phyloP scores from a whole-genome alignment of 129 eudicot genomes.

The Glebionis coronaria region DNA sequence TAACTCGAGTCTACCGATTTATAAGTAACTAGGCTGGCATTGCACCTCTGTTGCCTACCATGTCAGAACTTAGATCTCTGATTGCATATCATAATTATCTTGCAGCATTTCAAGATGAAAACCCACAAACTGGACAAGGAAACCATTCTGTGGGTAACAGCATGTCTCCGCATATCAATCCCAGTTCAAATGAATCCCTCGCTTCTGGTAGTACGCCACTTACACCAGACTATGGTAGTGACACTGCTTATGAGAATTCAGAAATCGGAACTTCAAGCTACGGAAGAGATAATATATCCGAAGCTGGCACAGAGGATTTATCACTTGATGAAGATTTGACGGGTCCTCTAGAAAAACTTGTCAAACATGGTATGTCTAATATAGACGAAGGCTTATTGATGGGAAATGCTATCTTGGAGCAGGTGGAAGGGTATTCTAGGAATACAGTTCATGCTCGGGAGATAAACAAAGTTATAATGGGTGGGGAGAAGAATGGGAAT shows the following conservation, averaged over 20 bases:
- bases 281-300: slow-evolving; percentile 86
- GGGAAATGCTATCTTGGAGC: slow-evolving; percentile 93
- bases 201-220: slow-evolving; percentile 55
- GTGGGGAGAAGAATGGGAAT: slow-evolving; percentile 41
- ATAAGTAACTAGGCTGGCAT: too few relatives aligned
- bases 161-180: background rate
- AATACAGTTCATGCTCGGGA: slow-evolving; percentile 44
- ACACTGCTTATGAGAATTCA: slow-evolving; percentile 89
- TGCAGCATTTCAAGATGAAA: slow-evolving; percentile 85
- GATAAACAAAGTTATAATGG: slow-evolving; percentile 26
- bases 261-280: slow-evolving; percentile 79
- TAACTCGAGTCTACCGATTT: too few relatives aligned
- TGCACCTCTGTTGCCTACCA: background rate
- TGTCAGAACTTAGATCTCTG: slow-evolving; percentile 10
- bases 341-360: slow-evolving; percentile 68
- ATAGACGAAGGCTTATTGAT: slow-evolving; percentile 91
- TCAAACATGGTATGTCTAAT: slow-evolving; percentile 81
- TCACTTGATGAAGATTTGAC: slow-evolving; percentile 66
- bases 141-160: slow-evolving; percentile 29
- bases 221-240: slow-evolving; percentile 85
- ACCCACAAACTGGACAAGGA: slow-evolving; percentile 39
- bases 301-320: slow-evolving; percentile 68
- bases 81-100: slow-evolving; percentile 13
- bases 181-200: slow-evolving; percentile 24
- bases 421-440: slow-evolving; percentile 65